These are phyloP conservation scores for Cladosporium cucumerinum DNA, from an alignment of 2,329 filamentous ascomycete genomes.

Conservation along the genomic window DNA sequence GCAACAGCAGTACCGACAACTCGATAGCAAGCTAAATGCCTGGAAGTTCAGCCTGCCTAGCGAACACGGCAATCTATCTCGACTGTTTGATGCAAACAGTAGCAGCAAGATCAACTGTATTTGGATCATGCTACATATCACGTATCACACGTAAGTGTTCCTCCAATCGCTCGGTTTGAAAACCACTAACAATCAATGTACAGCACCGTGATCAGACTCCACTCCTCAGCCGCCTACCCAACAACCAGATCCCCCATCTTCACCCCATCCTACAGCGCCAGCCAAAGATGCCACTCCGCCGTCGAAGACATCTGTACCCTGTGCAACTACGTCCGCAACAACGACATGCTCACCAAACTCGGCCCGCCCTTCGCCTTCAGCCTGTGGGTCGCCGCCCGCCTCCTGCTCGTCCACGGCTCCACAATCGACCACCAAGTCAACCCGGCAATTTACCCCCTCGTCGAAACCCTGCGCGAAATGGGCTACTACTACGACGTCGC, in stretches of 20 bases:
- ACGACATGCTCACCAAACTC: constrained; percentile 72
- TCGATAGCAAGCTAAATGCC: constrained; percentile 72
- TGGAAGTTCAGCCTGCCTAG: constrained; percentile 82
- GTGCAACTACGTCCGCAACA: constrained; percentile 72
- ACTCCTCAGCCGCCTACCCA: constrained; percentile 89
- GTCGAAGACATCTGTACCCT: constrained; percentile 79
- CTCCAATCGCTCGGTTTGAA: background rate
- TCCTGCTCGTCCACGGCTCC: constrained; percentile 84
- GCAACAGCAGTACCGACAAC: constrained; percentile 81
- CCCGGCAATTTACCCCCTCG: constrained; percentile 74
- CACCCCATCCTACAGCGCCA: constrained; percentile 80
- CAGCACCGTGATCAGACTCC: constrained; percentile 77
- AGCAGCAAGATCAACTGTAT: constrained; percentile 71
- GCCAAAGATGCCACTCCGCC: constrained; percentile 75
- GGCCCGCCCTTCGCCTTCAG: constrained; percentile 91
- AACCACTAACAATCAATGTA: background rate
- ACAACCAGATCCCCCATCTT: constrained; percentile 86
- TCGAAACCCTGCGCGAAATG: constrained; percentile 76
- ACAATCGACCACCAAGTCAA: constrained; percentile 82
- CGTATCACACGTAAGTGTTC: constrained; percentile 70
- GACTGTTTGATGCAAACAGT: constrained; percentile 63
- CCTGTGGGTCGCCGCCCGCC: constrained; percentile 83
- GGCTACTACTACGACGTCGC: constrained; percentile 84
- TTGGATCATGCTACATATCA: constrained; percentile 88
- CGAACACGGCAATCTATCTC: constrained; percentile 81